Percentiles rank a stretch among this genome's conserved stretches.
Conservation (phyloP, 2,329 filamentous ascomycete genomes). For the Dothistroma pini region DNA sequence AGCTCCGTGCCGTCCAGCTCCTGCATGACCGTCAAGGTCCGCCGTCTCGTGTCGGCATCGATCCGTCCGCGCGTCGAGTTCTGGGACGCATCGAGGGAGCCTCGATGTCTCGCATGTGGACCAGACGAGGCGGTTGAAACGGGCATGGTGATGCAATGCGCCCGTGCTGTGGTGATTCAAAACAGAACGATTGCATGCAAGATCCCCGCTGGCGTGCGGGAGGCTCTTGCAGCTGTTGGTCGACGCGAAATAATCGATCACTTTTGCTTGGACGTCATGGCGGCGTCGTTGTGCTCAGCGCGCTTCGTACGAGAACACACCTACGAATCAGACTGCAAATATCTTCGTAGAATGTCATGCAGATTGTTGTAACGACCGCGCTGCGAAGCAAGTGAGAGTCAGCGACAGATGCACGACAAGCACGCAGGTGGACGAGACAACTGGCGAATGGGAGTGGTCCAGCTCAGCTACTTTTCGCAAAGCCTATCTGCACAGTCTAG, state of each 20-base stretch:
- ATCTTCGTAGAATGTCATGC: neutral
- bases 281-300: neutral
- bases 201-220: conserved; percentile 17
- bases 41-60: conserved; percentile 28
- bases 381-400: neutral
- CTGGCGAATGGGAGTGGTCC: conserved; percentile 4
- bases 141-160: conserved; percentile 27
- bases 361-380: neutral
- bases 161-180: conserved; percentile 15
- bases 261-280: neutral
- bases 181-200: conserved; percentile 18
- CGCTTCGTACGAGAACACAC: neutral
- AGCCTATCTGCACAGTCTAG: conserved; percentile 2
- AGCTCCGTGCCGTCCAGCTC: conserved; percentile 32
- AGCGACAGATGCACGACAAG: conserved; percentile 1
- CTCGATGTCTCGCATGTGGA: conserved; percentile 20
- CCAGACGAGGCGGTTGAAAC: conserved; percentile 29
- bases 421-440: neutral
- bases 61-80: conserved; percentile 29
- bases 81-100: conserved; percentile 26
- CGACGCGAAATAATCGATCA: conserved; percentile 2
- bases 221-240: conserved; percentile 6
- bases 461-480: neutral
- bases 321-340: neutral
- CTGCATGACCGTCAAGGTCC: conserved; percentile 24